Evolutionary conservation across 345 rosid genomes (phyloP).

Genomic region (Kernera saxatilis): DNA sequence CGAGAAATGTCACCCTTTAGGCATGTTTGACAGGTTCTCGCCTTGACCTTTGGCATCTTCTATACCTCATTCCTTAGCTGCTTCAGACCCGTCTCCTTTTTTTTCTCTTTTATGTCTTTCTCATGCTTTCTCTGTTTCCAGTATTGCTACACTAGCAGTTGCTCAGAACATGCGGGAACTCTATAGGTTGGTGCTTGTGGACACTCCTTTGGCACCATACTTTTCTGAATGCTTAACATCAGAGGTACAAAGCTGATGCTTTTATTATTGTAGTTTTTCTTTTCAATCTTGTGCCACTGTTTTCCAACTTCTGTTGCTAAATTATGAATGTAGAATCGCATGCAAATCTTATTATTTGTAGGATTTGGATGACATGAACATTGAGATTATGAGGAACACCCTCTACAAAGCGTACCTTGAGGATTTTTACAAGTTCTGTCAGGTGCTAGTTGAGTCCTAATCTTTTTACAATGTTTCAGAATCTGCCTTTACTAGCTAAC

Average conservation of each 20-base stretch:
- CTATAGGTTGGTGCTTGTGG: conserved; percentile 94
- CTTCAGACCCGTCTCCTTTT: neutral
- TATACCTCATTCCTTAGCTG: neutral
- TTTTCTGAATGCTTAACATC: conserved; percentile 98
- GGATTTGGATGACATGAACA: conserved; percentile 99
- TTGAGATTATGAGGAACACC: conserved; percentile 93
- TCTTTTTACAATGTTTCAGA: neutral
- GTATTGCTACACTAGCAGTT: conserved; percentile 97
- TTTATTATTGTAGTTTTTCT: neutral
- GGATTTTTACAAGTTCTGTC: conserved; percentile 94
- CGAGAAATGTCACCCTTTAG: conserved; percentile 98
- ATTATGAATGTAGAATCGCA: neutral
- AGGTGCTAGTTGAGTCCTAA: conserved; percentile 40
- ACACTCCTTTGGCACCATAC: conserved; percentile 97
- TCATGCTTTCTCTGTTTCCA: conserved; percentile 20
- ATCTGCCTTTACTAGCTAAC: neutral
- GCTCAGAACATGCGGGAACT: conserved; percentile 99
- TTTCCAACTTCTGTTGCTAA: neutral
- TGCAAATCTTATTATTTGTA: conserved; percentile 6
- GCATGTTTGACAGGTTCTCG: conserved; percentile 97
- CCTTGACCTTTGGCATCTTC: neutral
- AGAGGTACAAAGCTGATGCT: conserved; percentile 45
- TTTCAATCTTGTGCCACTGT: neutral
- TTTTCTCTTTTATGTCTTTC: neutral
- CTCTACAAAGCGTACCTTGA: conserved; percentile 97